Base-by-base conservation (phyloP, 805 yeast genomes). In the Pichia occidentalis region DNA sequence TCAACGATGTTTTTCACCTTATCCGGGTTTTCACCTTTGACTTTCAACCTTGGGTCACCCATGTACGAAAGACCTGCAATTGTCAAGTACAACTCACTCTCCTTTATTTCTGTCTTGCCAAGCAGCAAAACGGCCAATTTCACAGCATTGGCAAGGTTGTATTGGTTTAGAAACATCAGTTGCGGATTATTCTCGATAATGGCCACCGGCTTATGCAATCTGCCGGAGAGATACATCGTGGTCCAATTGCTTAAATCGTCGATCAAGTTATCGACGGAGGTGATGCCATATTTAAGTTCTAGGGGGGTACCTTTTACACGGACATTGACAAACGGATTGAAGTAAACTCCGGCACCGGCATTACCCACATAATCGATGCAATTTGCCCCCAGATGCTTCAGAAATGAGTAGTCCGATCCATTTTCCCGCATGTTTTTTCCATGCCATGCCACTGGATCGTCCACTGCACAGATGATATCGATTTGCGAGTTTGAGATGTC, bases 181-280 rank as follows among this genome's bases (percentile, higher is more conserved):
- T 73, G 67, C 2, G 80, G 68, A 41, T 80, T 78, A 50, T 78
- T 84, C 45, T 76, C 71, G 27, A 85, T 57, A 24, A 84, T 70
- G 43, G 83, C 80, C 5, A 90, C 95, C 0, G 98, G 98, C 53
- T 92, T 92, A 51, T 92, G 98, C 41, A 92, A 64, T 45, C 98
- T 68, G 1, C 98, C 98, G 2, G 96, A 94, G 14, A 92, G 54
- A 52, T 92, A 92, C 50, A 92, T 71, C 0, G 87, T 73, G 21
- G 76, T 67, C 98, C 98, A 92, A 39, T 80, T 75, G n/a, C 74
- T 65, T 20, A 92, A 63, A 60, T 92, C 98, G 25, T 65, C 65
- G 26, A 77, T 59, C 16, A 85, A 60, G 8, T 69, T 69, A 17
- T 73, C 70, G 45, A 73, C 67, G 4, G 85, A 77, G 2, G 87